Evolutionary conservation across 1,139 yeast species (phyloP).

Genomic region (Taiozyma onychis): DNA sequence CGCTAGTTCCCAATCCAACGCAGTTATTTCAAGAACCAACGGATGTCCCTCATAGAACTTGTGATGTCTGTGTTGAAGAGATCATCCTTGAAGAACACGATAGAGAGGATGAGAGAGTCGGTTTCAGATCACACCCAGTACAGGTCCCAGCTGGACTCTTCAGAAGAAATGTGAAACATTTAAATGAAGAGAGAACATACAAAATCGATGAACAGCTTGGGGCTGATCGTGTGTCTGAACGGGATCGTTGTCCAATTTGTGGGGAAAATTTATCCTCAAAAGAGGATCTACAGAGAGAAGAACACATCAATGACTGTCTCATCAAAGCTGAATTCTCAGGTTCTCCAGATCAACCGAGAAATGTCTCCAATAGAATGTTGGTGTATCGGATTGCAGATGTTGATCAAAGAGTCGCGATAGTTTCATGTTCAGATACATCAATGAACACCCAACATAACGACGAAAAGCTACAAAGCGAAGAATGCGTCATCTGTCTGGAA

Average conservation of each 20-base stretch:
- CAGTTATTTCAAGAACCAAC: conserved; percentile 42
- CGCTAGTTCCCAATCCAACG: conserved; percentile 31
- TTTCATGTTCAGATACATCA: conserved; percentile 20
- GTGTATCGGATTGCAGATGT: conserved; percentile 68
- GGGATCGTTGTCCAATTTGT: conserved; percentile 54
- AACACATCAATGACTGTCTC: conserved; percentile 68
- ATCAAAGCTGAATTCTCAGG: conserved; percentile 60
- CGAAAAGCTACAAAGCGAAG: conserved; percentile 40
- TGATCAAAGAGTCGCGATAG: conserved; percentile 12
- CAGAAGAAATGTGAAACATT: conserved; percentile 8
- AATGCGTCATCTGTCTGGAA: conserved; percentile 92
- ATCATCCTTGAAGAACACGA: conserved; percentile 36
- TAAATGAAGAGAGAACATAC: conserved; percentile 9
- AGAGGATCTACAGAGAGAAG: conserved; percentile 47
- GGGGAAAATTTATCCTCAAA: conserved; percentile 31
- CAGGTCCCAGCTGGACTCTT: conserved; percentile 1
- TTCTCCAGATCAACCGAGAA: conserved; percentile 44
- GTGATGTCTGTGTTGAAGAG: conserved; percentile 66
- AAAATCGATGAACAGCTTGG: conserved; percentile 10
- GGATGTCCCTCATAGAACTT: conserved; percentile 55
- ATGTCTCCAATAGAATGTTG: conserved; percentile 65
- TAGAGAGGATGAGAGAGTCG: background rate
- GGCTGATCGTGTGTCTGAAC: conserved; percentile 25
- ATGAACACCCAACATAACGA: conserved; percentile 7
- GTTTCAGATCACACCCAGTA: background rate